These are phyloP conservation scores for Conticribra guillardii DNA, from an alignment of 108 stramenopile species.

Conservation along the genomic window DNA sequence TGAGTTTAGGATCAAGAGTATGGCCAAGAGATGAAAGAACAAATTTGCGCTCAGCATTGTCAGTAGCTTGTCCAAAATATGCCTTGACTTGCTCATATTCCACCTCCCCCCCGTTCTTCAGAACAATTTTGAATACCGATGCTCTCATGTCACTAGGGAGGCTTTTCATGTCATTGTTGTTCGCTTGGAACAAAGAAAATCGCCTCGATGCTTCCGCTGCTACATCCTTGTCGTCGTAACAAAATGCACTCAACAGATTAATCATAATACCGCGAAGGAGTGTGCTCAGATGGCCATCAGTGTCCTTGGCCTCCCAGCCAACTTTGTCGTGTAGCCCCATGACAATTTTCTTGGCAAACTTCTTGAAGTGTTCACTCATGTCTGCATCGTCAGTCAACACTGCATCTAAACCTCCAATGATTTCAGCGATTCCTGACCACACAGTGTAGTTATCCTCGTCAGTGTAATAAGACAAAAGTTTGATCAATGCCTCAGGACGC, in stretches of 20 bases:
- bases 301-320: conserved; percentile 84
- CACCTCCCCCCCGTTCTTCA: conserved; percentile 81
- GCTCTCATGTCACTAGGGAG: conserved; percentile 91
- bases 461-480: conserved; percentile 75
- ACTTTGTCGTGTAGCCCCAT: conserved; percentile 63
- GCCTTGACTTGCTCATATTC: conserved; percentile 85
- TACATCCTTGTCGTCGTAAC: conserved; percentile 78
- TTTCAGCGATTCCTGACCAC: conserved; percentile 80
- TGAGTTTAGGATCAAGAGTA: conserved; percentile 67
- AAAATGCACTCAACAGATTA: conserved; percentile 77
- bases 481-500: conserved; percentile 79
- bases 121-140: conserved; percentile 88
- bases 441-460: conserved; percentile 91
- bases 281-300: conserved; percentile 86
- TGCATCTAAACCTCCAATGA: conserved; percentile 75
- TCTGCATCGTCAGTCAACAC: conserved; percentile 72
- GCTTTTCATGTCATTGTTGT: conserved; percentile 69
- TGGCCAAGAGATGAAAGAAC: conserved; percentile 76
- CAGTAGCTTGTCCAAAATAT: conserved; percentile 69
- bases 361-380: conserved; percentile 64
- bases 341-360: conserved; percentile 74
- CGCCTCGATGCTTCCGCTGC: conserved; percentile 78
- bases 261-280: conserved; percentile 92
- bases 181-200: conserved; percentile 73
- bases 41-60: conserved; percentile 86